These are phyloP conservation scores for Trichoderma asperellum DNA, from an alignment of 2,329 filamentous ascomycete species.

Conservation along the genomic window DNA sequence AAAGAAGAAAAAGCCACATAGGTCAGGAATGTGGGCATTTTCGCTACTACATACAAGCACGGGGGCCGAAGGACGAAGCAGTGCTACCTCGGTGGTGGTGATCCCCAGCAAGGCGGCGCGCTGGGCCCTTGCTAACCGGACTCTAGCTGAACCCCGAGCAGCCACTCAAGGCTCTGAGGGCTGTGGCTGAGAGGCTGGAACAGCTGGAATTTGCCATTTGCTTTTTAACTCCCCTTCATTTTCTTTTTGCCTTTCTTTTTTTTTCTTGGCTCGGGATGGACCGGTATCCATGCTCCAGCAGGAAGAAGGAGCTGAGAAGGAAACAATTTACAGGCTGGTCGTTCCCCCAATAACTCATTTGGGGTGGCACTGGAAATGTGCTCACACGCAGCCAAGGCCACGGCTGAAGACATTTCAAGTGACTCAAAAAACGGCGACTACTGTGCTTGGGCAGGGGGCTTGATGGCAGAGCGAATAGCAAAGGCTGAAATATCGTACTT, in stretches of 20 bases:
- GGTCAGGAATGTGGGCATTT: background rate
- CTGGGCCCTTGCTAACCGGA: background rate
- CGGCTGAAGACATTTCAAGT: background rate
- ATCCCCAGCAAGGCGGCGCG: background rate
- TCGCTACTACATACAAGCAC: background rate
- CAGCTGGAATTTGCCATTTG: background rate
- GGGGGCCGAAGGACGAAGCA: background rate
- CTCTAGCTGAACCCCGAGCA: slow-evolving; percentile 2
- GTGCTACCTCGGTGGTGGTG: background rate
- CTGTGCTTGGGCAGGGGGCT: background rate
- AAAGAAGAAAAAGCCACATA: background rate
- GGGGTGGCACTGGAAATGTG: background rate
- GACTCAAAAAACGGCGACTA: background rate
- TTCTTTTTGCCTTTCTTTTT: background rate
- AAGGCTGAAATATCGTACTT: background rate
- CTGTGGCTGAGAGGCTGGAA: slow-evolving; percentile 20
- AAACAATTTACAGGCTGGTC: background rate
- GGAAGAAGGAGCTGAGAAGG: background rate
- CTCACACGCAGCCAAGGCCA: background rate
- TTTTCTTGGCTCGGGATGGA: background rate
- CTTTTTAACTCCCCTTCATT: background rate
- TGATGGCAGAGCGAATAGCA: background rate
- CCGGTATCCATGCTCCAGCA: background rate
- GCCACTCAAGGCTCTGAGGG: background rate
- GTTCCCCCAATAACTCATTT: background rate